Base-by-base conservation (phyloP, 441 rosid species). In the Populus hybrid region DNA sequence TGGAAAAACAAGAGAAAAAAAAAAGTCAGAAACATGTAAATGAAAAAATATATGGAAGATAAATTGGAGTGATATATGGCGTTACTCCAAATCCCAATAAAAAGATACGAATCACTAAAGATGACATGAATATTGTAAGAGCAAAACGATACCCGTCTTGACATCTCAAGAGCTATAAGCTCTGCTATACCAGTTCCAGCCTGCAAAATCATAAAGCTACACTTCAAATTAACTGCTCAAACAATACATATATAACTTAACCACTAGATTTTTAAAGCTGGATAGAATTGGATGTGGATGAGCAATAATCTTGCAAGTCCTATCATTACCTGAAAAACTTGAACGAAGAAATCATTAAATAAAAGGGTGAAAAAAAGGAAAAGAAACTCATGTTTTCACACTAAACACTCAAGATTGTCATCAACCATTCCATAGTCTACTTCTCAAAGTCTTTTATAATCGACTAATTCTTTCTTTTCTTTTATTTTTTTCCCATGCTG, bases 131-230 rank as follows among this genome's bases (percentile, higher is more conserved):
- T 38, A 38, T n/a, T 7, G 23, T 18, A 71, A 8, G 42, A 67
- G 28, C 46, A 72, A 77, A 77, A 69, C 18, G 4, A 7, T 82
- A 94, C 97, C 94, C 86, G 91, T 80, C 87, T 91, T 0, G 97
- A 88, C 72, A 90, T 89, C 83, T 92, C 90, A 35, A 90, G 94
- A 77, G 97, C 98, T 84, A 94, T 90, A 63, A 94, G 90, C 88
- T 30, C 32, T 30, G 32, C 32, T 30, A 30, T 30, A 30, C 32
- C 32, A 3, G 32, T 30, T 30, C 32, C 94, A 81, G 97, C 98
- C 97, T 94, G 81, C 80, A 82, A 79, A 61, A 85, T 30, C 18
- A 34, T 69, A 84, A 68, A 73, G 20, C n/a, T 32, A 18, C n/a
- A 53, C 3, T 5, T 53, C 8, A 53, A 53, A 53, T 53, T 16